A percentile compares a stretch with the other conserved stretches of the same genome.
phyloP scores from a whole-genome alignment of 306 rosid species.

The Dicorynia guianensis region DNA sequence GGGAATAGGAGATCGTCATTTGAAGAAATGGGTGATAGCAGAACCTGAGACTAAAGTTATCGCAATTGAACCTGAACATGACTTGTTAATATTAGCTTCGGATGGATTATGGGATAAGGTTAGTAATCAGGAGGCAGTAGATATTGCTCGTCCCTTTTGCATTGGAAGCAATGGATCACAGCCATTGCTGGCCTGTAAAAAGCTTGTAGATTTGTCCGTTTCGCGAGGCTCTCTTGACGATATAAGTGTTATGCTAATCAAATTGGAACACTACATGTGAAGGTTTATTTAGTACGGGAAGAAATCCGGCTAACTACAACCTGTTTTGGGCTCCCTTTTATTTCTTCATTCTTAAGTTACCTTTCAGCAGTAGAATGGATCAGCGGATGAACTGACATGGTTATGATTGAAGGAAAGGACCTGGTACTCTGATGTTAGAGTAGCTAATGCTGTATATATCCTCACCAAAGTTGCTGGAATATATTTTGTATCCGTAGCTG shows the following conservation, averaged over 20 bases:
- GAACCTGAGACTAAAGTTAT: constrained; percentile 87
- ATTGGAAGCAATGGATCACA: constrained; percentile 53
- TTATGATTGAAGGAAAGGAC: neutral
- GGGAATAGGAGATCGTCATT: constrained; percentile 81
- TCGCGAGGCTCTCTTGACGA: constrained; percentile 89
- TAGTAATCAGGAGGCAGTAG: constrained; percentile 91
- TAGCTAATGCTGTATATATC: constrained; percentile 52
- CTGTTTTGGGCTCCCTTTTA: too few relatives aligned
- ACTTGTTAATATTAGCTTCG: constrained; percentile 88
- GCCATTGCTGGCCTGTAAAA: constrained; percentile 77
- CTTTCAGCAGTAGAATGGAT: too few relatives aligned
- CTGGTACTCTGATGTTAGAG: constrained; percentile 31
- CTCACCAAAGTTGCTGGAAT: constrained; percentile 32
- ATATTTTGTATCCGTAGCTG: constrained; percentile 34
- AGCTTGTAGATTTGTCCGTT: constrained; percentile 74
- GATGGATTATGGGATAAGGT: constrained; percentile 99
- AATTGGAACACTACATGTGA: constrained; percentile 60
- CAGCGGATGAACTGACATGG: too few relatives aligned
- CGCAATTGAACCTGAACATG: constrained; percentile 69
- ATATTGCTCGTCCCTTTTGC: constrained; percentile 66
- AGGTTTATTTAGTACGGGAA: constrained; percentile 23
- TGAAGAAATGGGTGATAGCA: constrained; percentile 84
- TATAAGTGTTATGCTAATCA: constrained; percentile 82
- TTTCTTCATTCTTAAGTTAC: too few relatives aligned
- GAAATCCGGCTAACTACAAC: constrained; percentile 26